Percentiles rank a stretch among this genome's conserved stretches.
Evolutionary conservation across 2,329 filamentous ascomycete species (phyloP).

Genomic region (Hymenoscyphus fructigenus): DNA sequence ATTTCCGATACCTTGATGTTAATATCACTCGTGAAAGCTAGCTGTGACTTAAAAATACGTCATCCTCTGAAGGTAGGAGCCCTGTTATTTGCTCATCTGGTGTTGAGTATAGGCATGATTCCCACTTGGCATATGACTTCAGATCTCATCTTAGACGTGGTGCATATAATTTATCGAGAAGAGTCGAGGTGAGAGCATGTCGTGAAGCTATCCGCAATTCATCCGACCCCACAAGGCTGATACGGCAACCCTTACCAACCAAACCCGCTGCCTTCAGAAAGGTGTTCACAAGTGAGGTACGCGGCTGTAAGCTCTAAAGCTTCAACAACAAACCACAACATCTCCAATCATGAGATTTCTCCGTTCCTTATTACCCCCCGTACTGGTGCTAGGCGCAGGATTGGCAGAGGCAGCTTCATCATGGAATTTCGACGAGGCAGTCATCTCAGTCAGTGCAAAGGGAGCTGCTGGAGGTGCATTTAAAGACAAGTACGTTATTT

Average conservation of each 20-base stretch:
- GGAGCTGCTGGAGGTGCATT: constrained; percentile 45
- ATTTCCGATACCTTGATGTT: not conserved
- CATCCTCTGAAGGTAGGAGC: not conserved
- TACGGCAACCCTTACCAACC: not conserved
- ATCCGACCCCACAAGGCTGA: not conserved
- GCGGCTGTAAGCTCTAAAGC: constrained; percentile 6
- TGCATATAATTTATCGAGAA: not conserved
- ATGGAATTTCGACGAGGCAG: constrained; percentile 75
- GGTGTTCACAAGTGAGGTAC: constrained; percentile 10
- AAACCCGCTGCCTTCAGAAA: constrained; percentile 1
- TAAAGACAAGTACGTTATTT: constrained; percentile 63
- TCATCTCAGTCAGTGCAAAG: constrained; percentile 63
- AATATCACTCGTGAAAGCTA: not conserved
- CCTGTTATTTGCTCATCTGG: not conserved
- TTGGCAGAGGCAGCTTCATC: constrained; percentile 46
- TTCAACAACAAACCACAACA: constrained; percentile 5
- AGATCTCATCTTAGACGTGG: not conserved
- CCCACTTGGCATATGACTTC: not conserved
- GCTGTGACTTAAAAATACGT: not conserved
- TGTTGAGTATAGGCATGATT: too few species aligned
- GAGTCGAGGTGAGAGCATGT: not conserved
- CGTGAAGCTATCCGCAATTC: not conserved
- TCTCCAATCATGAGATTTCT: constrained; percentile 42
- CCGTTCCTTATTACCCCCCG: constrained; percentile 42
- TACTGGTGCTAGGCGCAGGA: constrained; percentile 43